Percentiles rank a stretch among this genome's conserved stretches.
phyloP scores from a whole-genome alignment of 2,329 filamentous ascomycete genomes.

The Alternaria sp. region DNA sequence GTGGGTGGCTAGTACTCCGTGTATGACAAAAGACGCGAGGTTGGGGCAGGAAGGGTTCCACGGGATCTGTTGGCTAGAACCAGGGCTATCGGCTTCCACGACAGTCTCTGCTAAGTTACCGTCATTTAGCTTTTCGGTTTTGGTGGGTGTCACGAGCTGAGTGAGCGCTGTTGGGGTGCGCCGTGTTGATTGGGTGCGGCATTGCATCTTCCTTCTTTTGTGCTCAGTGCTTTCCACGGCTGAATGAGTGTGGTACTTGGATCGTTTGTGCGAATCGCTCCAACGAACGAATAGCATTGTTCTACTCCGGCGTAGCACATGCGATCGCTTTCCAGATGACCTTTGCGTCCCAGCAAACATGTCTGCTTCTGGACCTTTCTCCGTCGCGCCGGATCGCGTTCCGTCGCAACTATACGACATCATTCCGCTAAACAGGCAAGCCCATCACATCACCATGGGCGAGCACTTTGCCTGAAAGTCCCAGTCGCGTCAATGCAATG shows the following conservation, averaged over 20 bases:
- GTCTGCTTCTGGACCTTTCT: conserved; percentile 2
- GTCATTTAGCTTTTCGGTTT: conserved; percentile 1
- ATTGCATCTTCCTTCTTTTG: neutral
- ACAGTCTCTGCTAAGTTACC: conserved; percentile 7
- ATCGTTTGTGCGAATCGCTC: conserved; percentile 2
- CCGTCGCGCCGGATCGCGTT: neutral
- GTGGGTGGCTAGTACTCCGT: neutral
- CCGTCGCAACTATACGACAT: neutral
- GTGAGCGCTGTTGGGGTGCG: conserved; percentile 1
- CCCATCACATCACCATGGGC: neutral
- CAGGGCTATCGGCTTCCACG: conserved; percentile 9
- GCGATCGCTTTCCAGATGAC: conserved; percentile 7
- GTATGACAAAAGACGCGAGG: conserved; percentile 1
- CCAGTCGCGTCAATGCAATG: neutral
- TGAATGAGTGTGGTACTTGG: conserved; percentile 1
- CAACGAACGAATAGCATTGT: neutral
- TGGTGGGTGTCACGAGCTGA: conserved; percentile 5
- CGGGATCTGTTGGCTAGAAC: conserved; percentile 11
- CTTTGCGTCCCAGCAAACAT: conserved; percentile 5
- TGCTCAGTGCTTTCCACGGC: conserved; percentile 1
- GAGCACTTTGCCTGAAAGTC: neutral
- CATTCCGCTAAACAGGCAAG: neutral
- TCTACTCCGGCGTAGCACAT: neutral
- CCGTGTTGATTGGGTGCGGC: neutral
- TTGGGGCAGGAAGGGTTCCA: conserved; percentile 1